Evolutionary conservation across 1,139 yeast genomes (phyloP).

Genomic region (Geotrichum carabidarum): DNA sequence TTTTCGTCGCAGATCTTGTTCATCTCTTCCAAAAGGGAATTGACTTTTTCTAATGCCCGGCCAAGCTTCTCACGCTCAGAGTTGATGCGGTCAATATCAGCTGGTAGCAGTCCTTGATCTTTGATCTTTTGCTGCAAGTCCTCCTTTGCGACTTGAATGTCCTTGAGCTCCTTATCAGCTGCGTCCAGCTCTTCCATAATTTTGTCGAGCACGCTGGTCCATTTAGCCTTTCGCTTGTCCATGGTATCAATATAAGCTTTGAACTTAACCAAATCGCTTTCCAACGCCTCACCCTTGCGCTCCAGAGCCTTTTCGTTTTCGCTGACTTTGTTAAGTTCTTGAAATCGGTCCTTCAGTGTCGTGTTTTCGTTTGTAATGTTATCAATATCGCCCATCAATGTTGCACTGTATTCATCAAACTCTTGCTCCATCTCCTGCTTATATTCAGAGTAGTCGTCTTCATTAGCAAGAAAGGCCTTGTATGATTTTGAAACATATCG

Average conservation of each 20-base stretch:
- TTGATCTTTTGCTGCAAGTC: conserved; percentile 47
- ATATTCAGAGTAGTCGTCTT: conserved; percentile 48
- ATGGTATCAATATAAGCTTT: conserved; percentile 64
- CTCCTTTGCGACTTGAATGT: conserved; percentile 45
- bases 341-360: conserved; percentile 35
- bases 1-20: conserved; percentile 42
- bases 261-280: conserved; percentile 66
- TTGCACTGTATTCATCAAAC: conserved; percentile 26
- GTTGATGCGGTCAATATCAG: conserved; percentile 58
- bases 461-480: conserved; percentile 55
- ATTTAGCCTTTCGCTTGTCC: conserved; percentile 57
- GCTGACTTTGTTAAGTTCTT: conserved; percentile 37
- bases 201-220: conserved; percentile 55
- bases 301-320: conserved; percentile 46
- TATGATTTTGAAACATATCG: conserved; percentile 65
- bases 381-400: conserved; percentile 39
- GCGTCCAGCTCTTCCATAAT: conserved; percentile 51
- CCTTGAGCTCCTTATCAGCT: conserved; percentile 44
- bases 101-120: conserved; percentile 54
- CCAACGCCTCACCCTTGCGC: conserved; percentile 58
- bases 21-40: conserved; percentile 42
- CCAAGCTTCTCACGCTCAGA: conserved; percentile 56
- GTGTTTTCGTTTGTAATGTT: conserved; percentile 42
- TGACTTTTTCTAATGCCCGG: conserved; percentile 50
- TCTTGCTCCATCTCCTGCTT: conserved; percentile 54